Conservation (phyloP, 2,329 filamentous ascomycete species). For the Amesomyces nigricolor region DNA sequence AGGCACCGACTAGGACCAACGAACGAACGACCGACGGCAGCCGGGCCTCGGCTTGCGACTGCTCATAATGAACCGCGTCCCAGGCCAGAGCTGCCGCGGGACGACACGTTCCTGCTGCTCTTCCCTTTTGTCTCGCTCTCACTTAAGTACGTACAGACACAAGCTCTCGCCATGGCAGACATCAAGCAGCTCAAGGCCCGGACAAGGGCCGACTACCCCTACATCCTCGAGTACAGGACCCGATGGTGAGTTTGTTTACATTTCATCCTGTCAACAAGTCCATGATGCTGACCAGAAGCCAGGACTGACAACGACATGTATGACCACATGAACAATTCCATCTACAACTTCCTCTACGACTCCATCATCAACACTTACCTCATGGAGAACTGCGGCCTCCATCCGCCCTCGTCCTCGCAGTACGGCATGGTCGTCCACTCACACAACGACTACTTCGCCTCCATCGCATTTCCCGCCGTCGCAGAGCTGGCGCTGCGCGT, state of each 20-base stretch:
- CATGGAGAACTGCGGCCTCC: slow-evolving; percentile 67
- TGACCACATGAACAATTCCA: slow-evolving; percentile 83
- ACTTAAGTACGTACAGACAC: no score
- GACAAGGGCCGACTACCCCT: slow-evolving; percentile 67
- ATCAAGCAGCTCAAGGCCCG: slow-evolving; percentile 51
- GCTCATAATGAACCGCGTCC: neutral
- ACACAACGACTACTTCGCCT: slow-evolving; percentile 78
- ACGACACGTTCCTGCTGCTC: neutral
- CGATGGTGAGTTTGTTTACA: slow-evolving; percentile 59
- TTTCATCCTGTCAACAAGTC: neutral
- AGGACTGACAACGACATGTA: slow-evolving; percentile 97
- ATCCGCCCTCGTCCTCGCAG: slow-evolving; percentile 63
- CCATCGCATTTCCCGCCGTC: slow-evolving; percentile 73
- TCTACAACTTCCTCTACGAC: slow-evolving; percentile 85
- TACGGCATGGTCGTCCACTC: slow-evolving; percentile 82
- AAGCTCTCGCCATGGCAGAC: slow-evolving; percentile 29
- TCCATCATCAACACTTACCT: slow-evolving; percentile 86
- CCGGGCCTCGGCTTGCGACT: slow-evolving; percentile 6
- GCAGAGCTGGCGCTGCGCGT: slow-evolving; percentile 79
- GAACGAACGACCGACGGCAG: neutral
- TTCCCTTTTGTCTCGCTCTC: no score
- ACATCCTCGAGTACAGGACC: slow-evolving; percentile 74
- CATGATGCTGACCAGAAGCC: neutral
- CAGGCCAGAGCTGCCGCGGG: no score
- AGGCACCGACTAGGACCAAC: neutral